Conservation (phyloP, 768 basidiomycete genomes). For the Kwoniella pini region DNA sequence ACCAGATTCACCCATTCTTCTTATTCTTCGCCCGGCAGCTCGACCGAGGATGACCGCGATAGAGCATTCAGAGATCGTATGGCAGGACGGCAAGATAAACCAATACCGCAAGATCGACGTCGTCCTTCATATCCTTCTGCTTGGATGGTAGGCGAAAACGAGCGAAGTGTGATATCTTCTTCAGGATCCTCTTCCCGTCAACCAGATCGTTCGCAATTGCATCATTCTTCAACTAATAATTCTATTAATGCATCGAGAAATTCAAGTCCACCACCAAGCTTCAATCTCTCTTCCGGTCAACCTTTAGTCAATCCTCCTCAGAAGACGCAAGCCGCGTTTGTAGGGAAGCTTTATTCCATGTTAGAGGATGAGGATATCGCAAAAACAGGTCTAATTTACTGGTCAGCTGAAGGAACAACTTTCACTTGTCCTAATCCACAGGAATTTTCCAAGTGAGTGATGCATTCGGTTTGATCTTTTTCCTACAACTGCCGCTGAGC, state of each 20-base stretch:
- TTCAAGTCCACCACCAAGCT: constrained; percentile 24
- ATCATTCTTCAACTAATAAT: constrained; percentile 9
- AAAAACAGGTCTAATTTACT: constrained; percentile 48
- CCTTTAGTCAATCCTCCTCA: constrained; percentile 41
- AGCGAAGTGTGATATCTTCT: not conserved
- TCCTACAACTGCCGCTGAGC: too few relatives aligned
- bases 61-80: constrained; percentile 3
- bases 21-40: constrained; percentile 14
- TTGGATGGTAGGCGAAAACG: constrained; percentile 4
- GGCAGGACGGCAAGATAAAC: not conserved
- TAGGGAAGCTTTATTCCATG: constrained; percentile 53
- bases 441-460: constrained; percentile 52
- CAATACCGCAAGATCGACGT: constrained; percentile 4
- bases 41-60: constrained; percentile 6
- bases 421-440: constrained; percentile 53
- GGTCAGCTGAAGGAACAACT: constrained; percentile 48
- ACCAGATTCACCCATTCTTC: constrained; percentile 21
- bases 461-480: too few relatives aligned
- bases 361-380: constrained; percentile 50
- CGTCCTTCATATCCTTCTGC: constrained; percentile 12
- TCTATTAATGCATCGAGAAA: constrained; percentile 19
- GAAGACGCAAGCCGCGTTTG: constrained; percentile 54
- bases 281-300: constrained; percentile 38
- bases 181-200: constrained; percentile 8
- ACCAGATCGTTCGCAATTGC: constrained; percentile 2